These are phyloP conservation scores for Pleurotus djamor DNA, from an alignment of 768 basidiomycete species.

Conservation along the genomic window DNA sequence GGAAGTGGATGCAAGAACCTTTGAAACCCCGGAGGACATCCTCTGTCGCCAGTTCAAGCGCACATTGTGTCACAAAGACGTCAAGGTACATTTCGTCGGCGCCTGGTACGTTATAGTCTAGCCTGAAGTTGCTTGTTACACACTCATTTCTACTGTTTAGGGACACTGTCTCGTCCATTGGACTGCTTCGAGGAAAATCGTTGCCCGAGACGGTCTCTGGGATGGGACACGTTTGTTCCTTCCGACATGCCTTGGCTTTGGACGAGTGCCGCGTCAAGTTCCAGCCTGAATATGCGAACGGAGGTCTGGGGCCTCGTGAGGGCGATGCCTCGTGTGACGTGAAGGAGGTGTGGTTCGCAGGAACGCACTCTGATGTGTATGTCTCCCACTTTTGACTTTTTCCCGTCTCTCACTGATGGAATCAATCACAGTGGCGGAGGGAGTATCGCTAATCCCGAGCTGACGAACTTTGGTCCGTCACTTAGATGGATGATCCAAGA, in stretches of 20 bases:
- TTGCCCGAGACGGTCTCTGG: conserved; percentile 25
- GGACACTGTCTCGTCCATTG: conserved; percentile 48
- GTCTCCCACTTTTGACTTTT: background rate
- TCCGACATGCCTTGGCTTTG: conserved; percentile 44
- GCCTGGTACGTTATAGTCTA: conserved; percentile 28
- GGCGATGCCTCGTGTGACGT: conserved; percentile 2
- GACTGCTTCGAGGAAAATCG: conserved; percentile 22
- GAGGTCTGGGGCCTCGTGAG: conserved; percentile 22
- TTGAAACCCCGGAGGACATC: background rate
- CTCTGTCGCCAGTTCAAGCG: conserved; percentile 13
- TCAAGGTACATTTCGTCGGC: conserved; percentile 42
- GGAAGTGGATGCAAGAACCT: no score
- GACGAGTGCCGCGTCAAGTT: conserved; percentile 41
- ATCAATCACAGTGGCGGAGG: conserved; percentile 6
- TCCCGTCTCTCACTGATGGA: no score
- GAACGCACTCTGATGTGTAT: conserved; percentile 28
- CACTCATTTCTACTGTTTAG: conserved; percentile 14
- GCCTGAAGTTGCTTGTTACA: no score
- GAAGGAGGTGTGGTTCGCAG: conserved; percentile 29
- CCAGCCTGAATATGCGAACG: conserved; percentile 24
- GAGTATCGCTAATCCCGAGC: background rate
- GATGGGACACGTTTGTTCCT: conserved; percentile 32
- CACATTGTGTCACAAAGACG: conserved; percentile 17
- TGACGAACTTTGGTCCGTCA: background rate
- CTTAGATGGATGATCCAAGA: conserved; percentile 14